These are phyloP conservation scores for Pezicula radicicola DNA, from an alignment of 2,329 filamentous ascomycete genomes.

Conservation along the genomic window DNA sequence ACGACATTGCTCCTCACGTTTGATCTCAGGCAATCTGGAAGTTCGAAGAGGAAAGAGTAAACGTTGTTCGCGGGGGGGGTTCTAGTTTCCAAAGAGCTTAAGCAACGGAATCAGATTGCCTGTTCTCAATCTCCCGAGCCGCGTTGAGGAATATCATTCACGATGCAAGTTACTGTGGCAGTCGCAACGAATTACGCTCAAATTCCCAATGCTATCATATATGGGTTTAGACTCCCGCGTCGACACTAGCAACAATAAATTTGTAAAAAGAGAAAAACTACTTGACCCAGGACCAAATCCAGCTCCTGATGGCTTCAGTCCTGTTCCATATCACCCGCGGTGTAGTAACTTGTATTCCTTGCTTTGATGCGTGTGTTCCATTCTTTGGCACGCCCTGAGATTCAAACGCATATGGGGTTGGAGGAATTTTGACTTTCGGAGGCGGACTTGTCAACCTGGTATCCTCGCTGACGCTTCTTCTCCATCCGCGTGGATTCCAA, in stretches of 20 bases:
- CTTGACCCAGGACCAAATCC: constrained; percentile 2
- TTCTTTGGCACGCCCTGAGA: too few species aligned
- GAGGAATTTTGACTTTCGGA: neutral
- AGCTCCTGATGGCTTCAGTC: neutral
- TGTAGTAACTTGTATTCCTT: neutral
- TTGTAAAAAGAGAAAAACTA: neutral
- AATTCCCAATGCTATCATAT: neutral
- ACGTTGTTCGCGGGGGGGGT: too few species aligned
- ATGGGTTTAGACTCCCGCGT: neutral
- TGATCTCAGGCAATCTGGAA: too few species aligned
- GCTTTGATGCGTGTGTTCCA: neutral
- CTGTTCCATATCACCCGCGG: neutral
- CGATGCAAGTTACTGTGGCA: too few species aligned
- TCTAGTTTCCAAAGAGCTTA: too few species aligned
- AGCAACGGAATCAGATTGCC: too few species aligned
- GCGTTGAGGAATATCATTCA: too few species aligned
- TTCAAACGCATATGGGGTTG: too few species aligned
- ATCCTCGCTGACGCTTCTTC: neutral
- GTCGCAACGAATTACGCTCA: too few species aligned
- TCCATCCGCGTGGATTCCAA: neutral
- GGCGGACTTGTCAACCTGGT: neutral
- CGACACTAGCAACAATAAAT: neutral
- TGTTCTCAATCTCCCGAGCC: too few species aligned
- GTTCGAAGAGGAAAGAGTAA: too few species aligned
- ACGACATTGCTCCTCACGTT: too few species aligned